Percentiles rank a stretch among this genome's conserved stretches.
Evolutionary conservation across 2,329 filamentous ascomycete genomes (phyloP).

Genomic region (Trichophyton schoenleinii): DNA sequence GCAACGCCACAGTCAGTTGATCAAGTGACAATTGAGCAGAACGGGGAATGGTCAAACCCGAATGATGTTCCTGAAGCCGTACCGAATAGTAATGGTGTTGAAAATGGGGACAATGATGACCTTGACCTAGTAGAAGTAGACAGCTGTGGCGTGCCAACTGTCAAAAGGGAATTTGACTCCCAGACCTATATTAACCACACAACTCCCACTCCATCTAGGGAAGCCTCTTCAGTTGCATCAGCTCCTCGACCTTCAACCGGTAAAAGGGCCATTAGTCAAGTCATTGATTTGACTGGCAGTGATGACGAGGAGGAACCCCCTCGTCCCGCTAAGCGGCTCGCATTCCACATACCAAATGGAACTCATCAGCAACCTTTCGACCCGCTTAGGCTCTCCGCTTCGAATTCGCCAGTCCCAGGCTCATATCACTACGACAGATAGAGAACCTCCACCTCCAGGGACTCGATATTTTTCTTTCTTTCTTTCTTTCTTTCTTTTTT

Average conservation of each 20-base stretch:
- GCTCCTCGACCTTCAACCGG: conserved; percentile 24
- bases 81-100: conserved; percentile 25
- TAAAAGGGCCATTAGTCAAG: conserved; percentile 36
- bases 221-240: conserved; percentile 30
- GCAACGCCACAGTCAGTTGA: conserved; percentile 60
- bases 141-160: conserved; percentile 22
- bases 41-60: conserved; percentile 59
- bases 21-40: conserved; percentile 79
- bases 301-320: conserved; percentile 38
- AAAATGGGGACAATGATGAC: conserved; percentile 36
- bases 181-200: conserved; percentile 15
- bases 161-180: conserved; percentile 27
- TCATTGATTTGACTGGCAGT: conserved; percentile 45
- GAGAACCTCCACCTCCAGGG: neutral
- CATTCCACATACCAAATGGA: conserved; percentile 14
- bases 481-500: neutral
- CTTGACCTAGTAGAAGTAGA: conserved; percentile 42
- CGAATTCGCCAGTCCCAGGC: neutral
- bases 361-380: neutral
- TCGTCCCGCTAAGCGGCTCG: conserved; percentile 25
- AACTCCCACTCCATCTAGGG: conserved; percentile 25
- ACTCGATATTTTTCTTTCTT: too few relatives aligned
- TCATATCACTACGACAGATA: neutral
- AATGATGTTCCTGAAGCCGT: conserved; percentile 29
- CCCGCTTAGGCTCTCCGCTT: neutral